Percentiles rank a stretch among this genome's conserved stretches.
Evolutionary conservation across 768 basidiomycete genomes (phyloP).

Genomic region (Serendipita sp.): DNA sequence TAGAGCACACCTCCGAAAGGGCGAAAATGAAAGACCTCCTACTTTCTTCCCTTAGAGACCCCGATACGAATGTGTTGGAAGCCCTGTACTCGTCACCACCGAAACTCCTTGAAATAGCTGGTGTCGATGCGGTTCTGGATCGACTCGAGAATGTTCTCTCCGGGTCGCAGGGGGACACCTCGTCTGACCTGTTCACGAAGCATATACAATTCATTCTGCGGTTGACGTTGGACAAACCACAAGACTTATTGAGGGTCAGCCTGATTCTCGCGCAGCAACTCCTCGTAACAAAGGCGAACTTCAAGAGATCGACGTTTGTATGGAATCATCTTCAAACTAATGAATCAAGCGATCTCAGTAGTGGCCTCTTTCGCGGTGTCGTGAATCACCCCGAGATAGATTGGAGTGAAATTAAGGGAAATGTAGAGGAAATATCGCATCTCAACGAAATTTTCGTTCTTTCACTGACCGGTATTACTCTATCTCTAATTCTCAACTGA

Average conservation of each 20-base stretch:
- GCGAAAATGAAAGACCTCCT: no score
- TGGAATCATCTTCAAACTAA: not conserved
- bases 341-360: not conserved
- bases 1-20: no score
- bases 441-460: not conserved
- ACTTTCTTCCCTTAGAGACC: no score
- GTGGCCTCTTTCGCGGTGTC: not conserved
- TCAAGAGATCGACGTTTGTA: not conserved
- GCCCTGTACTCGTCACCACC: conserved; percentile 45
- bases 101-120: conserved; percentile 26
- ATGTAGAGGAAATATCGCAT: not conserved
- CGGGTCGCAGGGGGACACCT: conserved; percentile 23
- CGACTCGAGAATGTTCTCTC: conserved; percentile 19
- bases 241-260: not conserved
- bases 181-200: not conserved
- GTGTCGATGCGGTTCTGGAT: conserved; percentile 14
- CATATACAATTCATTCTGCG: not conserved
- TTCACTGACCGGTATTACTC: not conserved
- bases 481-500: not conserved
- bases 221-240: not conserved
- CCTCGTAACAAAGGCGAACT: not conserved
- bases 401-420: not conserved
- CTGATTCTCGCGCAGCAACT: not conserved
- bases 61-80: conserved; percentile 23
- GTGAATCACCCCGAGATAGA: not conserved